phyloP scores from a whole-genome alignment of 202 grass and related monocot genomes.

The Dendrocalamus latiflorus region DNA sequence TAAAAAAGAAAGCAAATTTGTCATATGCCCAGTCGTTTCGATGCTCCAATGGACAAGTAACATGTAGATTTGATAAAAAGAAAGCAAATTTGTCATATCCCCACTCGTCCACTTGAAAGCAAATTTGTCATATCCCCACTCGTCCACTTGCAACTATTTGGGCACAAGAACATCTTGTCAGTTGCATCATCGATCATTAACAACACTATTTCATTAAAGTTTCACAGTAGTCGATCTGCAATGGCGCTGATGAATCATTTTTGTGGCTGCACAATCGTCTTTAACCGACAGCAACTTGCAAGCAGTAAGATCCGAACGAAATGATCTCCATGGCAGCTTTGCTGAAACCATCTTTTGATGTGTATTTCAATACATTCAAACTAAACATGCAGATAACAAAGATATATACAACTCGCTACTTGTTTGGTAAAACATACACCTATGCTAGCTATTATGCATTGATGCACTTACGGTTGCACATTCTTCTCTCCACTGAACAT shows the following conservation, averaged over 20 bases:
- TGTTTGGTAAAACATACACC: neutral
- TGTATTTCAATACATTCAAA: neutral
- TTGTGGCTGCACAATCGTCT: neutral
- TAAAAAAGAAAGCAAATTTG: too few species aligned
- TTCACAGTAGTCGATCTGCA: neutral
- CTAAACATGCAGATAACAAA: neutral
- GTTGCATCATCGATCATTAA: neutral
- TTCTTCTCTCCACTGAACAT: neutral
- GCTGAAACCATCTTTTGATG: neutral
- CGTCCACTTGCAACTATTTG: constrained; percentile 13
- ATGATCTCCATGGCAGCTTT: neutral
- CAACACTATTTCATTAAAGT: neutral
- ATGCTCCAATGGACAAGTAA: too few species aligned
- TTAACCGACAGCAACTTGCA: neutral
- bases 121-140: too few species aligned
- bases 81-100: too few species aligned
- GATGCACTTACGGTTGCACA: neutral
- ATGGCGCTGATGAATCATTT: neutral
- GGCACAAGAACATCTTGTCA: neutral
- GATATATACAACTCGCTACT: neutral
- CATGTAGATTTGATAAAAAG: too few species aligned
- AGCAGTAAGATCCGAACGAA: neutral
- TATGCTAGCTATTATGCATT: neutral
- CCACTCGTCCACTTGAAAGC: too few species aligned
- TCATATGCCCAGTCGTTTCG: too few species aligned